A percentile compares a stretch with the other conserved stretches of the same genome.
These are phyloP conservation scores for Tulasnella sp. DNA, from an alignment of 768 basidiomycete species.

Conservation along the genomic window DNA sequence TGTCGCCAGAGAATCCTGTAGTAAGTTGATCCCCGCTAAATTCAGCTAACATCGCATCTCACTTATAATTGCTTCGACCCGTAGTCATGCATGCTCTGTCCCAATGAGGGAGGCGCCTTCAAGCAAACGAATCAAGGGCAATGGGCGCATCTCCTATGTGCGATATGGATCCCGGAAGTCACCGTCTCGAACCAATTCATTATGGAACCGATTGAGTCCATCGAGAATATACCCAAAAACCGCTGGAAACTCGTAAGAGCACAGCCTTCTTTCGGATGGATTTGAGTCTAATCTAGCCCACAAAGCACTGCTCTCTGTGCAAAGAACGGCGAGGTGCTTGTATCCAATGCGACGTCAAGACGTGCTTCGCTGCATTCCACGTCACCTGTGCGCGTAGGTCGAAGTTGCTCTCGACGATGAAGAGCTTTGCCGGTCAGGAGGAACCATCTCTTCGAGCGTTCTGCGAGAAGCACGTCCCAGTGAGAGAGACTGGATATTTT, in stretches of 20 bases:
- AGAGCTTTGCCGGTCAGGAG: conserved; percentile 63
- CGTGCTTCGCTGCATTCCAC: conserved; percentile 90
- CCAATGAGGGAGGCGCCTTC: conserved; percentile 94
- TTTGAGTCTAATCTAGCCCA: background rate
- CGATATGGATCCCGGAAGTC: conserved; percentile 95
- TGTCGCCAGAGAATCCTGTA: conserved; percentile 92
- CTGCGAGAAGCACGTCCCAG: conserved; percentile 87
- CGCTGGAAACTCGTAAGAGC: conserved; percentile 82
- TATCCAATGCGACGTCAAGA: conserved; percentile 86
- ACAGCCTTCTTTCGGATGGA: conserved; percentile 9
- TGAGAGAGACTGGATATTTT: conserved; percentile 25
- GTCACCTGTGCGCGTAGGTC: conserved; percentile 85
- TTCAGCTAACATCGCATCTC: background rate
- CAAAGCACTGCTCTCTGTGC: conserved; percentile 54
- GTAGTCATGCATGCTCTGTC: conserved; percentile 90
- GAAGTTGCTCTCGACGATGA: conserved; percentile 79
- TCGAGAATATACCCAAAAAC: conserved; percentile 77
- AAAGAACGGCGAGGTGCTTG: conserved; percentile 64
- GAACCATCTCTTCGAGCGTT: conserved; percentile 58
- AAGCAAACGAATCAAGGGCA: conserved; percentile 88
- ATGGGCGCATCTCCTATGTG: conserved; percentile 94
- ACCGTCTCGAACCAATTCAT: conserved; percentile 88
- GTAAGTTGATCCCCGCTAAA: conserved; percentile 32
- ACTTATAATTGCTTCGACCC: background rate
- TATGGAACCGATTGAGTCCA: conserved; percentile 94